A percentile compares a stretch with the other conserved stretches of the same genome.
Evolutionary conservation across 768 basidiomycete genomes (phyloP).

Genomic region (Candolleomyces aberdarensis): DNA sequence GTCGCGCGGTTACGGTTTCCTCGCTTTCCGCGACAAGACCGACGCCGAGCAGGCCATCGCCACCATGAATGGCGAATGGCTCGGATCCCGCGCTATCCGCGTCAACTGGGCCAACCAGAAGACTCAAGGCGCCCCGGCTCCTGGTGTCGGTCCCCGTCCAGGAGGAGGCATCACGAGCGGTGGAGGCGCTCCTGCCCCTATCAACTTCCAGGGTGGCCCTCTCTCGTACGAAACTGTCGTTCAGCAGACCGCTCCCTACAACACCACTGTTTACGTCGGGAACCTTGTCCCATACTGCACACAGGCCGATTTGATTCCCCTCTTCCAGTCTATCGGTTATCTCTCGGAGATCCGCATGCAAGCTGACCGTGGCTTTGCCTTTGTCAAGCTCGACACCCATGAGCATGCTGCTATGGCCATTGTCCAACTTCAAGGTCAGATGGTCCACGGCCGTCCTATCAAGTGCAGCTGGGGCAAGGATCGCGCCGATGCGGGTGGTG

Average conservation of each 20-base stretch:
- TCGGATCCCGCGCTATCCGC: constrained; percentile 95
- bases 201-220: constrained; percentile 88
- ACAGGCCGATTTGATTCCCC: constrained; percentile 94
- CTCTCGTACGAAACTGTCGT: constrained; percentile 93
- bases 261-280: constrained; percentile 96
- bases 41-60: constrained; percentile 99
- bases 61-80: constrained; percentile 99
- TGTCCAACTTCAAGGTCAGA: constrained; percentile 93
- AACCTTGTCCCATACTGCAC: constrained; percentile 97
- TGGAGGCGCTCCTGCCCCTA: constrained; percentile 77
- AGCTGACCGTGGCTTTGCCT: constrained; percentile 97
- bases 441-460: constrained; percentile 95
- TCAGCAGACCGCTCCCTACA: constrained; percentile 89
- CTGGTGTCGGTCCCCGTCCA: constrained; percentile 38
- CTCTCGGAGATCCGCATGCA: constrained; percentile 99
- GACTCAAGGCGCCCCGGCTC: constrained; percentile 67
- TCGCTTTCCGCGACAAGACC: constrained; percentile 97
- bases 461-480: constrained; percentile 99
- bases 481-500: constrained; percentile 67
- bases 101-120: constrained; percentile 99
- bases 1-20: constrained; percentile 96
- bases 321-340: constrained; percentile 98
- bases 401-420: constrained; percentile 99
- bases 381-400: constrained; percentile 97
- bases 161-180: constrained; percentile 20